Percentiles rank a stretch among this genome's conserved stretches.
phyloP scores from a whole-genome alignment of 495 filamentous ascomycete genomes.

The Aspergillus taichungensis region DNA sequence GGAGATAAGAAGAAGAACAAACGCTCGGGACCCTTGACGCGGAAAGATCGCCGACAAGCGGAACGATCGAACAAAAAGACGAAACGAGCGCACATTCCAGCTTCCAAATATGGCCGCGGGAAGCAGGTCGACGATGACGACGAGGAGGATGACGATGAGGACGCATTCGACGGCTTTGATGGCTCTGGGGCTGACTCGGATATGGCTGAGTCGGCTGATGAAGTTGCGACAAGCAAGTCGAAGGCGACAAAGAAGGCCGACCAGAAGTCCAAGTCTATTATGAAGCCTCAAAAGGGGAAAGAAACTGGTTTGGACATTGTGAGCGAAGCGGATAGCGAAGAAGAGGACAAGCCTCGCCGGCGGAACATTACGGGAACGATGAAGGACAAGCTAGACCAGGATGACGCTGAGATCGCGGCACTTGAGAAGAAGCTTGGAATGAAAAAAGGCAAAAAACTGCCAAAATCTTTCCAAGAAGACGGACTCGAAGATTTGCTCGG shows the following conservation, averaged over 20 bases:
- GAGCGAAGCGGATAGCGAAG: slow-evolving; percentile 12
- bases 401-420: slow-evolving; percentile 81
- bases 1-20: slow-evolving; percentile 29
- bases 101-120: neutral
- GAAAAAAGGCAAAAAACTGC: slow-evolving; percentile 64
- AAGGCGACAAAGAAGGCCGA: slow-evolving; percentile 19
- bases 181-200: slow-evolving; percentile 9
- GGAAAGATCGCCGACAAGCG: slow-evolving; percentile 55
- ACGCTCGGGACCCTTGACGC: slow-evolving; percentile 29
- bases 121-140: slow-evolving; percentile 4
- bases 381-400: slow-evolving; percentile 54
- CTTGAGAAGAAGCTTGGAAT: slow-evolving; percentile 85
- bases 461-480: slow-evolving; percentile 74
- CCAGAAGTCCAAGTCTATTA: slow-evolving; percentile 28
- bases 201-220: slow-evolving; percentile 15
- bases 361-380: slow-evolving; percentile 47
- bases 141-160: slow-evolving; percentile 19
- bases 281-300: slow-evolving; percentile 28
- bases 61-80: slow-evolving; percentile 49
- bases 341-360: slow-evolving; percentile 16
- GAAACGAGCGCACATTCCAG: slow-evolving; percentile 13
- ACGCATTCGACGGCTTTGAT: slow-evolving; percentile 15
- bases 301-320: slow-evolving; percentile 7
- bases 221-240: slow-evolving; percentile 9
- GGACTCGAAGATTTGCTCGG: slow-evolving; percentile 73